Conservation (phyloP, 176 grass and related monocot genomes). For the Juncus inflexus region DNA sequence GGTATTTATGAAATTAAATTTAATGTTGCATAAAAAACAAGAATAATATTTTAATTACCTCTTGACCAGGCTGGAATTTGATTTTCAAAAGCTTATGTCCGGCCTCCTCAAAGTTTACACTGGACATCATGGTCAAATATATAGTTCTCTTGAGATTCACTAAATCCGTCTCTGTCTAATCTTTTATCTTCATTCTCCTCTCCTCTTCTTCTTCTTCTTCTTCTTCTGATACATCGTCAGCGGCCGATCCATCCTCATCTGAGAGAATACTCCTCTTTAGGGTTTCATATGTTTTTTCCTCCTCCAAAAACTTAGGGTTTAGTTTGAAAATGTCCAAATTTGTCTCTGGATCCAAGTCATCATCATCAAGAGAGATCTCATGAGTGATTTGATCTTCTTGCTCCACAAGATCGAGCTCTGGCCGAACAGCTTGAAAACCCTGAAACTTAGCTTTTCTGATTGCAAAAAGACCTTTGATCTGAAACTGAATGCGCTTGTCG, state of each 20-base stretch:
- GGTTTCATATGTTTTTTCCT: slow-evolving; percentile 89
- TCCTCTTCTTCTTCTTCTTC: slow-evolving; percentile 18
- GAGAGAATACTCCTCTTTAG: slow-evolving; percentile 77
- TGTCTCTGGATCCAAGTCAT: slow-evolving; percentile 30
- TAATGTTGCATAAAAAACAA: too few species aligned
- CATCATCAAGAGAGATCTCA: slow-evolving; percentile 11
- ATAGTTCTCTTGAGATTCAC: slow-evolving; percentile 34
- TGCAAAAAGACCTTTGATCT: slow-evolving; percentile 39
- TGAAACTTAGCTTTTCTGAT: slow-evolving; percentile 35
- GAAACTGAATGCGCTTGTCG: slow-evolving; percentile 31
- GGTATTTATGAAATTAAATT: too few species aligned
- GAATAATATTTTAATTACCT: slow-evolving; percentile 34
- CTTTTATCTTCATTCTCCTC: slow-evolving; percentile 15
- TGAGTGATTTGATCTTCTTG: slow-evolving; percentile 29
- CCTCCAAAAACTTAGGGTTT: slow-evolving; percentile 73
- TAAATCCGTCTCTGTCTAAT: slow-evolving; percentile 37
- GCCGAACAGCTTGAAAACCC: slow-evolving; percentile 12
- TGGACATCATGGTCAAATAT: slow-evolving; percentile 54
- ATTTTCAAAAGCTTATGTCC: slow-evolving; percentile 38
- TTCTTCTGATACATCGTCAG: slow-evolving; percentile 48
- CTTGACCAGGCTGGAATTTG: slow-evolving; percentile 32
- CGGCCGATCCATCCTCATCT: slow-evolving; percentile 66
- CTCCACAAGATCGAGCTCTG: slow-evolving; percentile 49
- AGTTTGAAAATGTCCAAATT: slow-evolving; percentile 79
- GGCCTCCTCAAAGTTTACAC: slow-evolving; percentile 37